Percentiles rank a stretch among this genome's conserved stretches.
Evolutionary conservation across 2,329 filamentous ascomycete genomes (phyloP).

Genomic region (Ophiognomonia clavigignenti-juglandacearum): DNA sequence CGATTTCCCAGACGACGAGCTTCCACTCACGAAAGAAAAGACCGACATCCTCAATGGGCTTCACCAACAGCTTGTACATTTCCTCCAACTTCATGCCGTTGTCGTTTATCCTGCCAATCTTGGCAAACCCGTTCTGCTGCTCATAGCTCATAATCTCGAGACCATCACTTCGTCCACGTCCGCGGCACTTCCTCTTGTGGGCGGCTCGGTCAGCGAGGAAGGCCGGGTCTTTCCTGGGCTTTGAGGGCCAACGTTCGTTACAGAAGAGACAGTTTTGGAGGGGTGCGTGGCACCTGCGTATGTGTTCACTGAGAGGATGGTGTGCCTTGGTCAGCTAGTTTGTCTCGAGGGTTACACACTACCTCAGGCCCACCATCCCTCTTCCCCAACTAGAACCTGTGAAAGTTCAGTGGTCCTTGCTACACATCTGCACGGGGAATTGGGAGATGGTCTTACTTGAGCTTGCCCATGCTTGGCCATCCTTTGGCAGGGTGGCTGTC

Average conservation of each 20-base stretch:
- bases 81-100: not conserved
- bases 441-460: too few species aligned
- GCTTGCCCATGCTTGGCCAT: too few species aligned
- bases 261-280: not conserved
- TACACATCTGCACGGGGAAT: too few species aligned
- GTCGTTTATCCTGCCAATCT: not conserved
- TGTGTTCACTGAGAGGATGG: not conserved
- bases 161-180: not conserved
- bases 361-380: too few species aligned
- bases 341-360: too few species aligned
- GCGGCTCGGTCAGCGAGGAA: not conserved
- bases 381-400: too few species aligned
- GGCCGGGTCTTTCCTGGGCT: not conserved
- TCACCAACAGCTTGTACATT: not conserved
- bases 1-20: too few species aligned
- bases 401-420: too few species aligned
- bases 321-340: not conserved
- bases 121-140: not conserved
- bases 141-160: not conserved
- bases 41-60: too few species aligned
- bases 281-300: not conserved
- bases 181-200: not conserved
- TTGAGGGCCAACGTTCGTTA: not conserved
- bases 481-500: too few species aligned
- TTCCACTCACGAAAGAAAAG: too few species aligned